Evolutionary conservation across 306 rosid genomes (phyloP).

Genomic region (Fragaria ananassa): DNA sequence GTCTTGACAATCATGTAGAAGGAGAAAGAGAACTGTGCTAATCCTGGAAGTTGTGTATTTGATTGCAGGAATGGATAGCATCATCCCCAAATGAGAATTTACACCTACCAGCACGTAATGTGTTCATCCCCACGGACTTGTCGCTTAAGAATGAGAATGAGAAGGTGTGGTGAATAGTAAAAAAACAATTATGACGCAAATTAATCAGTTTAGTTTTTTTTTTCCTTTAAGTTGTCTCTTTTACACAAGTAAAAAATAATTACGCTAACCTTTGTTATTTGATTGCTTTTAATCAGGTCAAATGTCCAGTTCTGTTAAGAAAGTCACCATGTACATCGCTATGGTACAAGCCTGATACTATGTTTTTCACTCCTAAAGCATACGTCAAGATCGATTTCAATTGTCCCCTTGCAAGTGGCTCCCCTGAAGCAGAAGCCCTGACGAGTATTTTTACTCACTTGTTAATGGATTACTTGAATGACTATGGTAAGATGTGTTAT

Average conservation of each 20-base stretch:
- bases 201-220: constrained; percentile 11
- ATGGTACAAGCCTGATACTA: constrained; percentile 87
- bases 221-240: not conserved
- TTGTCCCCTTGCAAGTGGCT: constrained; percentile 77
- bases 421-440: constrained; percentile 78
- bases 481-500: constrained; percentile 55
- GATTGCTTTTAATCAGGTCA: constrained; percentile 53
- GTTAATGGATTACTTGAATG: constrained; percentile 92
- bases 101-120: constrained; percentile 77
- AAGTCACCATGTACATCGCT: constrained; percentile 66
- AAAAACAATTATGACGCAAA: not conserved
- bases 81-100: constrained; percentile 64
- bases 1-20: constrained; percentile 2
- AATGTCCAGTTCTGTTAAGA: constrained; percentile 64
- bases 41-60: constrained; percentile 24
- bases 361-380: constrained; percentile 83
- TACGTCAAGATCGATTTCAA: constrained; percentile 69
- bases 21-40: not conserved
- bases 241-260: not conserved
- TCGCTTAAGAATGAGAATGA: constrained; percentile 60
- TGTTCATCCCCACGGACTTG: constrained; percentile 82
- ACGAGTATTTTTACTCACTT: constrained; percentile 62
- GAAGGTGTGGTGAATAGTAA: constrained; percentile 40
- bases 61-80: constrained; percentile 73
- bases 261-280: not conserved